Conservation (phyloP, 2,329 filamentous ascomycete genomes). For the Cordyceps fumosorosea region DNA sequence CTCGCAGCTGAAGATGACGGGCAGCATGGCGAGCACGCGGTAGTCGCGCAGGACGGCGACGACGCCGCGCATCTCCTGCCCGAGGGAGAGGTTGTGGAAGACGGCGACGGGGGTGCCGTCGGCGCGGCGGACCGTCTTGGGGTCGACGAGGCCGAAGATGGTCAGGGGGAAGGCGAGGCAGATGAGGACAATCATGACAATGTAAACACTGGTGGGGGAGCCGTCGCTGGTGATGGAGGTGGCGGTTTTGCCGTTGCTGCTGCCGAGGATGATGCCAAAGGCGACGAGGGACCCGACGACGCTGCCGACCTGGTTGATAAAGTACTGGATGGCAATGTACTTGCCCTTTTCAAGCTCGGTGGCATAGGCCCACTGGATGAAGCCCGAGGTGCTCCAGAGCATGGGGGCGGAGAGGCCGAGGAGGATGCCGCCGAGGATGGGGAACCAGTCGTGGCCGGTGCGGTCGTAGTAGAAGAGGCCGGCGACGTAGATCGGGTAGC, state of each 20-base stretch:
- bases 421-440: conserved; percentile 56
- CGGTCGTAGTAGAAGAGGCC: conserved; percentile 15
- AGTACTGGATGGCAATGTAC: conserved; percentile 13
- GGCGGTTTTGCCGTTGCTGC: conserved; percentile 1
- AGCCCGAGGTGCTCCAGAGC: conserved; percentile 9
- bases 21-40: conserved; percentile 15
- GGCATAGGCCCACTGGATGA: conserved; percentile 15
- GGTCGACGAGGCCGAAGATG: conserved; percentile 17
- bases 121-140: conserved; percentile 17
- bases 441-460: conserved; percentile 13
- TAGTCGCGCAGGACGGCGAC: conserved; percentile 9
- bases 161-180: conserved; percentile 14
- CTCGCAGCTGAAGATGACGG: conserved; percentile 17
- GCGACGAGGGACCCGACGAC: conserved; percentile 15
- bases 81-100: conserved; percentile 14
- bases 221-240: not conserved
- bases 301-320: conserved; percentile 11
- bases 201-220: conserved; percentile 14
- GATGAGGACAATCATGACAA: conserved; percentile 16
- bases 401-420: conserved; percentile 29
- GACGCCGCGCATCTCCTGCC: conserved; percentile 14
- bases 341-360: conserved; percentile 16
- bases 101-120: conserved; percentile 15
- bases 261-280: conserved; percentile 7
- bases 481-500: conserved; percentile 12